phyloP scores from a whole-genome alignment of 2,329 filamentous ascomycete species.

The Elsinoe perseae region DNA sequence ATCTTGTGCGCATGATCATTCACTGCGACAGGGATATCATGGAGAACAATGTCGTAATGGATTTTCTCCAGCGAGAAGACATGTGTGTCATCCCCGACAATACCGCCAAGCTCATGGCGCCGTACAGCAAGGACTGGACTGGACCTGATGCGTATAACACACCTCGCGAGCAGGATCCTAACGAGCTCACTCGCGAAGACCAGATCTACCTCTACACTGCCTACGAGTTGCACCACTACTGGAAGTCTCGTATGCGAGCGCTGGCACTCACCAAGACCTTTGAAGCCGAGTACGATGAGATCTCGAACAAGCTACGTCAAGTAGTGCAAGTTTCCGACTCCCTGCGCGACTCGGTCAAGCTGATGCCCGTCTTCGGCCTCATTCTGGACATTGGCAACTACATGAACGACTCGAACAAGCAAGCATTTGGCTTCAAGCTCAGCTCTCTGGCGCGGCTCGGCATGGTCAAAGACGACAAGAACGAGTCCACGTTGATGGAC shows the following conservation, averaged over 20 bases:
- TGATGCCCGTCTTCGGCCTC: conserved; percentile 93
- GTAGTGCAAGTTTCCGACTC: conserved; percentile 85
- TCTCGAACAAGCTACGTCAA: conserved; percentile 74
- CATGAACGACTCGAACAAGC: conserved; percentile 99
- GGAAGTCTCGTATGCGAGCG: conserved; percentile 95
- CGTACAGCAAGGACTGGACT: conserved; percentile 95
- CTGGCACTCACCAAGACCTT: conserved; percentile 74
- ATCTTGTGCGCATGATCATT: conserved; percentile 85
- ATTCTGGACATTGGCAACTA: conserved; percentile 99
- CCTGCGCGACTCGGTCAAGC: conserved; percentile 77
- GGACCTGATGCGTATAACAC: conserved; percentile 73
- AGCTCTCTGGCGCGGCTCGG: conserved; percentile 84
- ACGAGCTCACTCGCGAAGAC: conserved; percentile 85
- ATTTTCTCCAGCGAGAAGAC: conserved; percentile 88
- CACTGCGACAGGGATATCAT: conserved; percentile 86
- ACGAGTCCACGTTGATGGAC: conserved; percentile 91
- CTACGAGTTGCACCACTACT: conserved; percentile 93
- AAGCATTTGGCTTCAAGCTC: conserved; percentile 95
- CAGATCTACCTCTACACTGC: conserved; percentile 91
- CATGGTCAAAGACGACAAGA: conserved; percentile 99
- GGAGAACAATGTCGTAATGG: conserved; percentile 88
- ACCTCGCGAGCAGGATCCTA: conserved; percentile 74
- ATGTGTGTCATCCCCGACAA: conserved; percentile 90
- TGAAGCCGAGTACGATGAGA: conserved; percentile 85
- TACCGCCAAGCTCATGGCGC: conserved; percentile 80